Percentiles rank a stretch among this genome's conserved stretches.
Evolutionary conservation across 345 rosid species (phyloP).

Genomic region (Citrus glauca): DNA sequence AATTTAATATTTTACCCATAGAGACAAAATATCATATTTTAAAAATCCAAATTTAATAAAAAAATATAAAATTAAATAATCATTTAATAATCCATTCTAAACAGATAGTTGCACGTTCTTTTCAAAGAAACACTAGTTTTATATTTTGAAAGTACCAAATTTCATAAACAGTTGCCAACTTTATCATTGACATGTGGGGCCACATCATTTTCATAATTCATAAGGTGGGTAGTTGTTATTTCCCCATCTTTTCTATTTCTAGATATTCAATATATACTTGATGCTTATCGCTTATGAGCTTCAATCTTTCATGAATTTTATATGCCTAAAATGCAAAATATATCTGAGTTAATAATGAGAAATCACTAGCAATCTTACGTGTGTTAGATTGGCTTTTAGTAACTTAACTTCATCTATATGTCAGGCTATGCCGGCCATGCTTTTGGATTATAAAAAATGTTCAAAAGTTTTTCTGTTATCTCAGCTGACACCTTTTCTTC

Average conservation of each 20-base stretch:
- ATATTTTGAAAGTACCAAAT: not conserved
- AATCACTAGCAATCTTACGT: slow-evolving; percentile 45
- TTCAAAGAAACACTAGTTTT: not conserved
- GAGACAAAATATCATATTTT: too few species aligned
- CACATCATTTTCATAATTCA: not conserved
- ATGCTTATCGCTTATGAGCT: not conserved
- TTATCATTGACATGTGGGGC: not conserved
- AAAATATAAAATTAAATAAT: too few species aligned
- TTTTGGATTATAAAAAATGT: slow-evolving; percentile 3
- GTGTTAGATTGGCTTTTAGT: slow-evolving; percentile 31
- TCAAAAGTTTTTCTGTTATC: not conserved
- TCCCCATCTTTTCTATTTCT: slow-evolving; percentile 22
- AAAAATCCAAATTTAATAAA: too few species aligned
- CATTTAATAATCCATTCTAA: too few species aligned
- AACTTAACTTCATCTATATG: slow-evolving; percentile 26
- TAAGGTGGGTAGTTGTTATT: slow-evolving; percentile 24
- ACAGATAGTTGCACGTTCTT: not conserved
- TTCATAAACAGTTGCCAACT: not conserved
- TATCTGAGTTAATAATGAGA: not conserved
- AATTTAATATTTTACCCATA: fast-evolving
- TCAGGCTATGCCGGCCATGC: slow-evolving; percentile 61
- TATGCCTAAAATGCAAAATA: not conserved
- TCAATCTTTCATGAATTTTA: not conserved
- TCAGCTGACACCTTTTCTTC: slow-evolving; percentile 27
- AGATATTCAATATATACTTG: not conserved